Conservation (phyloP, 495 filamentous ascomycete species). For the Jackrogersella minutella region DNA sequence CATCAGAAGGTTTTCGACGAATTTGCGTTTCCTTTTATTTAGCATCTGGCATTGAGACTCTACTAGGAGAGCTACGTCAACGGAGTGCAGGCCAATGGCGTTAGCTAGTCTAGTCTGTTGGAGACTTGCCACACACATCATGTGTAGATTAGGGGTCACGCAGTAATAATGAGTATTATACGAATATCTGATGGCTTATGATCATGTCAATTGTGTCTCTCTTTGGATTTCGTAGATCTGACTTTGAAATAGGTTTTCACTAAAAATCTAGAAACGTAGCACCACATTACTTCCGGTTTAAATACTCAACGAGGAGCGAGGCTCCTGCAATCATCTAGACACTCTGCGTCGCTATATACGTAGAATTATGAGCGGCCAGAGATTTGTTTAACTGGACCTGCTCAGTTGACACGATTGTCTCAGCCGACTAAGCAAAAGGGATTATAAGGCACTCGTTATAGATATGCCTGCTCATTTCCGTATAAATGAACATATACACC, state of each 20-base stretch:
- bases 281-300: neutral
- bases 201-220: neutral
- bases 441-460: no score
- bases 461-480: no score
- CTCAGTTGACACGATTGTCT: no score
- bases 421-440: no score
- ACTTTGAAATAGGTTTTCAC: neutral
- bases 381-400: no score
- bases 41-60: conserved; percentile 30
- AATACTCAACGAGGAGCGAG: no score
- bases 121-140: conserved; percentile 19
- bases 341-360: no score
- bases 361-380: no score
- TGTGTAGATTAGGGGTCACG: conserved; percentile 33
- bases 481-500: no score
- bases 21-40: conserved; percentile 5
- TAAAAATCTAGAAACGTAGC: neutral
- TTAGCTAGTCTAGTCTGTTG: conserved; percentile 18
- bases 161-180: conserved; percentile 20
- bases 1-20: conserved; percentile 5
- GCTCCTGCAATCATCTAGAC: no score
- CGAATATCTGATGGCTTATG: neutral
- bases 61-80: conserved; percentile 17
- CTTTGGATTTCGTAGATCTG: neutral
- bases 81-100: conserved; percentile 42